Conservation (phyloP, 129 eudicot species). For the Artemisia annua region DNA sequence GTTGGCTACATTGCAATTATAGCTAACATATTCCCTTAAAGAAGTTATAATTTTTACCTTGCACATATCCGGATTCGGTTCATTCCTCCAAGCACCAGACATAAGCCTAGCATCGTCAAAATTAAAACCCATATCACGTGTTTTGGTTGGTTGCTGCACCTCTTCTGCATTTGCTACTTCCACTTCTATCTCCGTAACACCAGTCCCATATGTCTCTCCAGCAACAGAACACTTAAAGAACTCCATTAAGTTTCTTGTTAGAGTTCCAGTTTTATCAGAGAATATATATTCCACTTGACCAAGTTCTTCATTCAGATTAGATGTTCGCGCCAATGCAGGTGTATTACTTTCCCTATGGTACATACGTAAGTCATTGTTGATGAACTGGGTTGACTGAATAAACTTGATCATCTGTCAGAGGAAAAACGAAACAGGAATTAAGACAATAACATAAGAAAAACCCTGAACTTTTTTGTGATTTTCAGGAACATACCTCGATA, state of each 20-base stretch:
- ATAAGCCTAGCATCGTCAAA: constrained; percentile 90
- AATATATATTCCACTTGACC: constrained; percentile 97
- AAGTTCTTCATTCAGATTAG: constrained; percentile 98
- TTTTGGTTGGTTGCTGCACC: constrained; percentile 42
- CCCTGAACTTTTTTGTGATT: neutral
- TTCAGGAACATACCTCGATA: constrained; percentile 63
- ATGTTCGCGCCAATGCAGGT: constrained; percentile 93
- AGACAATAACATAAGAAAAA: neutral
- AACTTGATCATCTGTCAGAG: constrained; percentile 82
- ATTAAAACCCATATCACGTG: constrained; percentile 85
- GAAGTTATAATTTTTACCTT: constrained; percentile 47
- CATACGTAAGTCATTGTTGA: constrained; percentile 91
- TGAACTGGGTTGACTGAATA: constrained; percentile 82
- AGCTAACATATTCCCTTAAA: too few relatives aligned
- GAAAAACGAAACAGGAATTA: constrained; percentile 18
- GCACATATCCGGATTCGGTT: constrained; percentile 84
- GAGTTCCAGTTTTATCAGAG: constrained; percentile 95
- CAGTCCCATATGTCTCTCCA: constrained; percentile 91
- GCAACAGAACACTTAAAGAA: constrained; percentile 96
- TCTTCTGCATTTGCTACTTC: constrained; percentile 66
- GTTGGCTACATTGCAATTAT: too few relatives aligned
- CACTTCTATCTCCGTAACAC: constrained; percentile 86
- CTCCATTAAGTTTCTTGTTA: constrained; percentile 95
- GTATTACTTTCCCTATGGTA: constrained; percentile 84
- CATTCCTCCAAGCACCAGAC: constrained; percentile 99